Percentiles rank a stretch among this genome's conserved stretches.
phyloP scores from a whole-genome alignment of 2,329 filamentous ascomycete genomes.

The Cryoendolithus antarcticus region DNA sequence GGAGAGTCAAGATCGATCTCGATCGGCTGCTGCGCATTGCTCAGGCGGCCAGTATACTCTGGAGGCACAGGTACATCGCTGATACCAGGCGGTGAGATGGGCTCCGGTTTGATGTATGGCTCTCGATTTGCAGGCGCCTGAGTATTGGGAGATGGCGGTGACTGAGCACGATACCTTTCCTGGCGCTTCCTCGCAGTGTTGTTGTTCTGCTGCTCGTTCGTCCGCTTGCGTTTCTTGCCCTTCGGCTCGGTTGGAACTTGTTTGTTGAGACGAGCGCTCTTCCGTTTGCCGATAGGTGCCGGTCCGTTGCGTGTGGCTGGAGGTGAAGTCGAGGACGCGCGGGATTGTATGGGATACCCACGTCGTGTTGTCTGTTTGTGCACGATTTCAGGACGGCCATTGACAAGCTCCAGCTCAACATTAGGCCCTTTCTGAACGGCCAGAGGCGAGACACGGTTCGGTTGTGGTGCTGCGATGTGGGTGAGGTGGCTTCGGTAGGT shows the following conservation, averaged over 20 bases:
- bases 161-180: constrained; percentile 24
- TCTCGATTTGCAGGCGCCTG: constrained; percentile 18
- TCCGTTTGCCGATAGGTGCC: constrained; percentile 11
- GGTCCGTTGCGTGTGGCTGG: constrained; percentile 9
- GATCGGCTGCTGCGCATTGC: constrained; percentile 11
- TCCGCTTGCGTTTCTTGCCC: constrained; percentile 25
- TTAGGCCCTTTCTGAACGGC: constrained; percentile 38
- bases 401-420: constrained; percentile 35
- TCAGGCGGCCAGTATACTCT: constrained; percentile 27
- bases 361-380: constrained; percentile 13
- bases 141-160: constrained; percentile 20
- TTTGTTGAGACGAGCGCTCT: constrained; percentile 22
- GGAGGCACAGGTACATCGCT: constrained; percentile 26
- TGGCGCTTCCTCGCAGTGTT: constrained; percentile 13
- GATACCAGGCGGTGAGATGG: constrained; percentile 48
- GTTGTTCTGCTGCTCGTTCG: constrained; percentile 10
- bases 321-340: constrained; percentile 18
- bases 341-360: constrained; percentile 9
- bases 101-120: constrained; percentile 50
- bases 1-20: constrained; percentile 27
- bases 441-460: constrained; percentile 53
- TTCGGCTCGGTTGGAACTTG: constrained; percentile 15
- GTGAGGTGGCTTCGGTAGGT: constrained; percentile 53
- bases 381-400: constrained; percentile 22
- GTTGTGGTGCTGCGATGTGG: constrained; percentile 60